These are phyloP conservation scores for Petunia axillaris DNA, from an alignment of 257 asterid genomes.

Conservation along the genomic window DNA sequence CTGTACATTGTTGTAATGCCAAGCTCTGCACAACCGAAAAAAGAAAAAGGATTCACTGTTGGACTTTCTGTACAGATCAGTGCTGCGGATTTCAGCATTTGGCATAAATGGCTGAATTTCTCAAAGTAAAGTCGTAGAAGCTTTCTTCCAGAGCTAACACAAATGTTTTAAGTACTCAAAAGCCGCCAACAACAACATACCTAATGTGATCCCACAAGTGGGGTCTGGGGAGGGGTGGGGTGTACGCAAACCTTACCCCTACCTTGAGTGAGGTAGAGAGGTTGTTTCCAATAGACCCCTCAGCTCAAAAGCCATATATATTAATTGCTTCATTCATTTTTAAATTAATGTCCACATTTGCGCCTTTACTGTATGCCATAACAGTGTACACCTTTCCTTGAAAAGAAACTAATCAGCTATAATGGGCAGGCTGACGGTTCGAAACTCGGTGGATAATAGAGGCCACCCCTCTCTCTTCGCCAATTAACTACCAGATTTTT, in stretches of 20 bases:
- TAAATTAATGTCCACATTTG: not conserved
- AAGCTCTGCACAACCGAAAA: conserved; percentile 47
- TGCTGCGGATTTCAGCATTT: not conserved
- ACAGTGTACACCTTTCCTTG: no score
- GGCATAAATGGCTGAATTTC: conserved; percentile 13
- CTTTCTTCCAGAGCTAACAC: not conserved
- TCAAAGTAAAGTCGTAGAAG: not conserved
- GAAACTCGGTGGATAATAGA: no score
- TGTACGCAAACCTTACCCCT: no score
- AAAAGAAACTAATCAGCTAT: not conserved
- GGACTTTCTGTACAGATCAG: not conserved
- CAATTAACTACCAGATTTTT: no score
- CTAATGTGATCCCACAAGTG: no score
- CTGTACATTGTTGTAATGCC: conserved; percentile 60
- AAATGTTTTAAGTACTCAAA: no score
- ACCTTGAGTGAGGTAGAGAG: no score
- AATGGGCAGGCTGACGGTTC: not conserved
- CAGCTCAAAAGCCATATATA: not conserved
- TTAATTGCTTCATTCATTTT: not conserved
- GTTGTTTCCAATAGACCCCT: no score
- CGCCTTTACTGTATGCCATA: no score
- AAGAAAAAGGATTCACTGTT: not conserved
- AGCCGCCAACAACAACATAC: no score
- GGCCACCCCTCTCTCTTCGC: no score
- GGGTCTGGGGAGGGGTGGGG: no score